These are phyloP conservation scores for Lodderomyces margitis DNA, from an alignment of 1,139 yeast genomes.

Conservation along the genomic window DNA sequence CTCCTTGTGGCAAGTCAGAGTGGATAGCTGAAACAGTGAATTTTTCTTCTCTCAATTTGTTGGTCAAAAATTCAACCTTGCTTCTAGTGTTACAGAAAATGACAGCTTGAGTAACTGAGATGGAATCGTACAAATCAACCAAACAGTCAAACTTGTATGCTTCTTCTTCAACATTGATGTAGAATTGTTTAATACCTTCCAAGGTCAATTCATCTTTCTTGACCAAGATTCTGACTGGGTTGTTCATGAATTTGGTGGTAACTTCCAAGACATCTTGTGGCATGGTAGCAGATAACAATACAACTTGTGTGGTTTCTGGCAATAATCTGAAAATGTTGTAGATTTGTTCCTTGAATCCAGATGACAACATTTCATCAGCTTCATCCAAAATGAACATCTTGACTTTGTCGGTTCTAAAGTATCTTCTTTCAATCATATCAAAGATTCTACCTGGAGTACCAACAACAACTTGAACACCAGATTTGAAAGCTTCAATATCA, in stretches of 20 bases:
- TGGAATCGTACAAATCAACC: conserved; percentile 95
- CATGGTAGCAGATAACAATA: conserved; percentile 95
- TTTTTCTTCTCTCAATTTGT: conserved; percentile 78
- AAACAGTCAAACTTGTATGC: conserved; percentile 92
- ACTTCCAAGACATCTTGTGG: conserved; percentile 97
- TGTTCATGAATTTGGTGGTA: conserved; percentile 94
- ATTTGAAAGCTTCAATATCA: conserved; percentile 87
- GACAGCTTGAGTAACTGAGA: conserved; percentile 98
- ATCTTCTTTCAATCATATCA: conserved; percentile 96
- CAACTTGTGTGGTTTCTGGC: conserved; percentile 95
- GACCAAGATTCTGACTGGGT: conserved; percentile 95
- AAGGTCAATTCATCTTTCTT: conserved; percentile 97
- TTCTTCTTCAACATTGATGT: conserved; percentile 91
- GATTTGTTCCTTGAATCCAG: conserved; percentile 97
- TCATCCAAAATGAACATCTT: conserved; percentile 98
- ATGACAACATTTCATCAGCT: conserved; percentile 97
- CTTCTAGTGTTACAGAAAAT: conserved; percentile 99
- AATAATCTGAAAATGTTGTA: conserved; percentile 93
- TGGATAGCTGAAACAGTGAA: conserved; percentile 97
- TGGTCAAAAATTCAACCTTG: conserved; percentile 93
- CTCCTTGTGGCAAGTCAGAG: conserved; percentile 95
- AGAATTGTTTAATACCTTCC: conserved; percentile 98
- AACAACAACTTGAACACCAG: conserved; percentile 94
- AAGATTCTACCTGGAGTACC: conserved; percentile 99
- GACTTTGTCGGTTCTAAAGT: conserved; percentile 82